phyloP scores from a whole-genome alignment of 352 stramenopile genomes.

The Pythium folliculosum region DNA sequence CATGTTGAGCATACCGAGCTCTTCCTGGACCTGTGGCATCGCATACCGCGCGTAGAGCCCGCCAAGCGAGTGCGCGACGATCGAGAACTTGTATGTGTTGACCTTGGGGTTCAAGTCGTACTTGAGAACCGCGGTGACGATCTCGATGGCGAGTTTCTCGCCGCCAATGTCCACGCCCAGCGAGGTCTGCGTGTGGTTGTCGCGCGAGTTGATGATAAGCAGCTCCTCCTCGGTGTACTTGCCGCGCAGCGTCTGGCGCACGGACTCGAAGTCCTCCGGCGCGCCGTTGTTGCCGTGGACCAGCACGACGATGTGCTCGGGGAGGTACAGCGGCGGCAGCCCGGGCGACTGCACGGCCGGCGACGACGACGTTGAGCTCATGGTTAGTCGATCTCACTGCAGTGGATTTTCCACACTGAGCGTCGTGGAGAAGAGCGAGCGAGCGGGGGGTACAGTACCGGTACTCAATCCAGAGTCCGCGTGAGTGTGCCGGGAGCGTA shows the following conservation, averaged over 20 bases:
- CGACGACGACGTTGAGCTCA: constrained; percentile 31
- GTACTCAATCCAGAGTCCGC: too few species aligned
- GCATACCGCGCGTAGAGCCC: constrained; percentile 76
- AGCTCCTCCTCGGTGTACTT: constrained; percentile 54
- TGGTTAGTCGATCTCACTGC: background rate
- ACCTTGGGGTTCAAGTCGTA: constrained; percentile 57
- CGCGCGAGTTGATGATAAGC: constrained; percentile 66
- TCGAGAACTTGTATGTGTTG: constrained; percentile 63
- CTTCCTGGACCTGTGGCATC: constrained; percentile 54
- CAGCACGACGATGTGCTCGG: constrained; percentile 74
- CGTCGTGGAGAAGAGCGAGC: too few species aligned
- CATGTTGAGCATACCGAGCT: constrained; percentile 59
- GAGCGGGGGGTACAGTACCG: background rate
- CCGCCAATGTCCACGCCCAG: constrained; percentile 69
- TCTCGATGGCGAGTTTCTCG: constrained; percentile 61
- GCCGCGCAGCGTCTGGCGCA: constrained; percentile 42
- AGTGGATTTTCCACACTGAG: too few species aligned
- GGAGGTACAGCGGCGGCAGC: constrained; percentile 47
- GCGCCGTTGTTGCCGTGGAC: constrained; percentile 85
- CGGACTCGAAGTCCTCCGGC: constrained; percentile 64
- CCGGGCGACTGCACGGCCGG: constrained; percentile 39
- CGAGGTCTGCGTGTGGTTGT: constrained; percentile 66
- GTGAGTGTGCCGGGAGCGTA: background rate
- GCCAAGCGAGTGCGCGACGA: constrained; percentile 75
- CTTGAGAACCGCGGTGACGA: constrained; percentile 57